Conservation (phyloP, 352 stramenopile species). For the Globisporangium irregulare region DNA sequence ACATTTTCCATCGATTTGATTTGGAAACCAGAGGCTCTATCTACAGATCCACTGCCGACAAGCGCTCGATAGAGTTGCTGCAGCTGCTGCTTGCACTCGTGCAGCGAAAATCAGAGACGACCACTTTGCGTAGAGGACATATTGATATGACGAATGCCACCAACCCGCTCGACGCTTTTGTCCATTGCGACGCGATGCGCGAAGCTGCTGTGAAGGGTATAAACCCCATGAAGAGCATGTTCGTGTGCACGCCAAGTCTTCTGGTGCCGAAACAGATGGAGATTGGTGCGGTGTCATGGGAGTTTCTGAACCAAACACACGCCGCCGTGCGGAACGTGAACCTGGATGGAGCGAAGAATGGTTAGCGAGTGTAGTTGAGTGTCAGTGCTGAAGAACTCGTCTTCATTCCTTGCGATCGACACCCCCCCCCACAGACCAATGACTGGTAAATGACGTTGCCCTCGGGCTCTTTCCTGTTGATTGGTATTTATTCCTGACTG, state of each 20-base stretch:
- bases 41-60: neutral
- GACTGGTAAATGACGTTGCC: neutral
- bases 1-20: slow-evolving; percentile 1
- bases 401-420: neutral
- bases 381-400: neutral
- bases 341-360: neutral
- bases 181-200: slow-evolving; percentile 10
- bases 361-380: neutral
- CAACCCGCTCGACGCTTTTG: neutral
- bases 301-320: slow-evolving; percentile 10
- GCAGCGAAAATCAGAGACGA: neutral
- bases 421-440: neutral
- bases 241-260: slow-evolving; percentile 13
- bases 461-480: neutral
- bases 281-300: neutral
- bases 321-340: neutral
- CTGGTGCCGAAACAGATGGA: slow-evolving; percentile 3
- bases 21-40: slow-evolving; percentile 7
- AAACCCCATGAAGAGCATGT: neutral
- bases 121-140: neutral
- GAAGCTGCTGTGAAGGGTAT: neutral
- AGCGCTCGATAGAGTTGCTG: slow-evolving; percentile 11
- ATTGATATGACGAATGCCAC: neutral
- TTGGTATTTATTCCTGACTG: neutral
- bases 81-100: slow-evolving; percentile 12